Evolutionary conservation across 2,329 filamentous ascomycete species (phyloP).

Genomic region (Penicillium sp.): DNA sequence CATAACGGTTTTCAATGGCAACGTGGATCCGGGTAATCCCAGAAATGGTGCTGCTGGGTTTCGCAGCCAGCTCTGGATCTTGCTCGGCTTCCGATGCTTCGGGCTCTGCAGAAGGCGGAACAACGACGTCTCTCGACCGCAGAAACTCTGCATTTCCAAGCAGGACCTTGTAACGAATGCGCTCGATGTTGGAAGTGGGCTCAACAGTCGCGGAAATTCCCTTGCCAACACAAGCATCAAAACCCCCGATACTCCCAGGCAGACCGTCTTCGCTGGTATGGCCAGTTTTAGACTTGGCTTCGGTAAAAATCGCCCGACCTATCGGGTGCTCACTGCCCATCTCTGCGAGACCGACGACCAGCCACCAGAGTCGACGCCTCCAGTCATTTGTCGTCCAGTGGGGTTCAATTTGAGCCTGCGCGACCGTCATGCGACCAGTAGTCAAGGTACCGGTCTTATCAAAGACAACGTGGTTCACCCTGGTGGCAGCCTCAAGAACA

Average conservation of each 20-base stretch:
- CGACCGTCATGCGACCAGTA: slow-evolving; percentile 90
- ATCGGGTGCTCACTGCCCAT: slow-evolving; percentile 94
- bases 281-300: slow-evolving; percentile 69
- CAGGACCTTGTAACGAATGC: slow-evolving; percentile 68
- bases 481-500: slow-evolving; percentile 82
- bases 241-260: slow-evolving; percentile 79
- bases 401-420: slow-evolving; percentile 59
- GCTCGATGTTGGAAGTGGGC: slow-evolving; percentile 62
- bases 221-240: slow-evolving; percentile 74
- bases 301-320: slow-evolving; percentile 74
- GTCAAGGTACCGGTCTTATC: slow-evolving; percentile 97
- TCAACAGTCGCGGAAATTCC: slow-evolving; percentile 79
- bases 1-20: slow-evolving; percentile 74
- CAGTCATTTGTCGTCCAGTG: slow-evolving; percentile 65
- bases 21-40: slow-evolving; percentile 89
- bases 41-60: slow-evolving; percentile 40
- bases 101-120: slow-evolving; percentile 40
- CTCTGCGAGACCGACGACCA: slow-evolving; percentile 89
- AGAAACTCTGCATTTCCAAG: slow-evolving; percentile 79
- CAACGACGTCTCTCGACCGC: slow-evolving; percentile 57
- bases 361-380: slow-evolving; percentile 81
- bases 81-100: slow-evolving; percentile 24
- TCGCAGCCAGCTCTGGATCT: slow-evolving; percentile 25
- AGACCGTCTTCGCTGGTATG: slow-evolving; percentile 66
- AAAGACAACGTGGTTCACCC: slow-evolving; percentile 81